A percentile compares a stretch with the other conserved stretches of the same genome.
These are phyloP conservation scores for Aspergillus felis DNA, from an alignment of 2,329 filamentous ascomycete genomes.

Conservation along the genomic window DNA sequence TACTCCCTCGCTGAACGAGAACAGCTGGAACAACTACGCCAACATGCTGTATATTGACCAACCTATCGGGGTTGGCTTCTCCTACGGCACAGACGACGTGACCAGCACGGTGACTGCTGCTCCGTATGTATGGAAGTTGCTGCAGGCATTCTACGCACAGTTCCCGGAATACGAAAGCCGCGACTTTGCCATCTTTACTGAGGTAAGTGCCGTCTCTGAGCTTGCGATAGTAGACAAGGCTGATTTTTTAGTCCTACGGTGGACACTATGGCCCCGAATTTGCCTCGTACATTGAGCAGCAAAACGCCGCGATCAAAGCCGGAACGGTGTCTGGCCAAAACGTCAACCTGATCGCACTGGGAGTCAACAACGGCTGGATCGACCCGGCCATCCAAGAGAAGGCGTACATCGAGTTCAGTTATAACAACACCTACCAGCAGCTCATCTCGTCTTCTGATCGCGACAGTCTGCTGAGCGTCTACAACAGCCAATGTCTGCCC, in stretches of 20 bases:
- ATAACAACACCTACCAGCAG: constrained; percentile 45
- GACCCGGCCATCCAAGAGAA: constrained; percentile 46
- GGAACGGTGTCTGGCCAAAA: constrained; percentile 41
- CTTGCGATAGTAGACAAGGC: background rate
- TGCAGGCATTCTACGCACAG: constrained; percentile 45
- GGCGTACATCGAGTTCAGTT: constrained; percentile 43
- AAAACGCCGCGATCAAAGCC: constrained; percentile 31
- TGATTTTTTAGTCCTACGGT: constrained; percentile 28
- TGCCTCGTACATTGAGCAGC: constrained; percentile 32
- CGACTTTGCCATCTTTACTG: constrained; percentile 34
- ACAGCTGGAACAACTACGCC: constrained; percentile 57
- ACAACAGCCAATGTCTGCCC: constrained; percentile 36
- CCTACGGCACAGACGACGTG: constrained; percentile 37
- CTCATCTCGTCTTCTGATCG: constrained; percentile 37
- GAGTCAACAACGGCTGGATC: constrained; percentile 57
- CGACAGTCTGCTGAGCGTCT: constrained; percentile 29
- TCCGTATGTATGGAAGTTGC: constrained; percentile 53
- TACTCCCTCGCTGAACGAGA: constrained; percentile 45
- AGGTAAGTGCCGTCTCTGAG: constrained; percentile 10
- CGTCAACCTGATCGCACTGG: constrained; percentile 52
- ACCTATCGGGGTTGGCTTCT: constrained; percentile 54
- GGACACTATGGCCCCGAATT: constrained; percentile 36
- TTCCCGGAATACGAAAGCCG: constrained; percentile 39
- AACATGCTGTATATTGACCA: constrained; percentile 68
- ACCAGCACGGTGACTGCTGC: constrained; percentile 46